These are phyloP conservation scores for Phaffomyces antillensis DNA, from an alignment of 805 yeast species.

Conservation along the genomic window DNA sequence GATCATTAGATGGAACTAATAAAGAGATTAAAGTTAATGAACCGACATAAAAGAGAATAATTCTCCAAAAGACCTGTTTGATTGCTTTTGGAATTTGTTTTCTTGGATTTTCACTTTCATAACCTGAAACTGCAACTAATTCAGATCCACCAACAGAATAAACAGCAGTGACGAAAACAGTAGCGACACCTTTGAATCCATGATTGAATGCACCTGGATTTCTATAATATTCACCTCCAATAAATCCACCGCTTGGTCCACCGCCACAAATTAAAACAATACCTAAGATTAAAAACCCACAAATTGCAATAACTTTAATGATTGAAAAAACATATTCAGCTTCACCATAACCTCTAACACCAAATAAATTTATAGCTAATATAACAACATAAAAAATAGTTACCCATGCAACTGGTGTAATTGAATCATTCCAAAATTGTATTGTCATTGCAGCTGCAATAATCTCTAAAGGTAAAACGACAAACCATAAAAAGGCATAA, in stretches of 20 bases:
- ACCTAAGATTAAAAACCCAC: conserved; percentile 50
- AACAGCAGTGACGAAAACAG: conserved; percentile 49
- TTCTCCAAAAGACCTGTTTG: conserved; percentile 52
- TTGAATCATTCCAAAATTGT: conserved; percentile 40
- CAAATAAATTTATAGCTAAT: conserved; percentile 42
- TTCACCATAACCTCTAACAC: conserved; percentile 49
- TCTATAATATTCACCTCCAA: conserved; percentile 40
- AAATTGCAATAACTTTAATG: conserved; percentile 41
- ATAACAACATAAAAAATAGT: conserved; percentile 44
- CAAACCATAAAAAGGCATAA: conserved; percentile 46
- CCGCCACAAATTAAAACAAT: conserved; percentile 42
- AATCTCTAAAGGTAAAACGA: conserved; percentile 44
- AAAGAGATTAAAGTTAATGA: conserved; percentile 39
- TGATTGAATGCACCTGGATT: conserved; percentile 60
- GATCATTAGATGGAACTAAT: conserved; percentile 39
- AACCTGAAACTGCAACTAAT: conserved; percentile 43
- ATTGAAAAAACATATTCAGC: conserved; percentile 45
- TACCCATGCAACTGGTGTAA: conserved; percentile 43
- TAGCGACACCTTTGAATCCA: conserved; percentile 46
- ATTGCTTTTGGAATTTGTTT: conserved; percentile 44
- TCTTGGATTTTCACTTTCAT: conserved; percentile 42
- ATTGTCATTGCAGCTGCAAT: conserved; percentile 50
- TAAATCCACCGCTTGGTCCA: conserved; percentile 36
- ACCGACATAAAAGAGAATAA: conserved; percentile 38
- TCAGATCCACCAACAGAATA: conserved; percentile 51